Evolutionary conservation across 371 early-diverging fungal genomes (phyloP).

Genomic region (Syncephalastrum sp.): DNA sequence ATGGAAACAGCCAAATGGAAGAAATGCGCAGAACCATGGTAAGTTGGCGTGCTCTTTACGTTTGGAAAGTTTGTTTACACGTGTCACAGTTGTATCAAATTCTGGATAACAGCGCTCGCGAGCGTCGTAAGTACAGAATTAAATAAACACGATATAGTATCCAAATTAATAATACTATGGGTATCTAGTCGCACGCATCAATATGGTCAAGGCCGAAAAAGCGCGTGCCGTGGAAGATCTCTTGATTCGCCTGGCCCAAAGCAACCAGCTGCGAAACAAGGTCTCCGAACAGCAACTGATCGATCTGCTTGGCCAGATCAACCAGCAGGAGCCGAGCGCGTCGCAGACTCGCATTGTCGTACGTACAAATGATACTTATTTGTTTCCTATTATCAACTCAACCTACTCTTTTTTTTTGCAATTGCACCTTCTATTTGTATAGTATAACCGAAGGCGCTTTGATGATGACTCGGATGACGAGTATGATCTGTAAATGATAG

Average conservation of each 20-base stretch:
- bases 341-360: slow-evolving; percentile 80
- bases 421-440: slow-evolving; percentile 5
- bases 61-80: no score
- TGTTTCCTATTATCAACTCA: not conserved
- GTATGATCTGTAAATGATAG: slow-evolving; percentile 54
- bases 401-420: not conserved
- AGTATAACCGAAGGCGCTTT: slow-evolving; percentile 63
- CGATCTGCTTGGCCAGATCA: slow-evolving; percentile 83
- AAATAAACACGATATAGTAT: not conserved
- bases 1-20: slow-evolving; percentile 64
- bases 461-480: slow-evolving; percentile 72
- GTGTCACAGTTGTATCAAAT: slow-evolving; percentile 72
- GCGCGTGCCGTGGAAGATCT: slow-evolving; percentile 90
- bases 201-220: slow-evolving; percentile 88
- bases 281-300: slow-evolving; percentile 84
- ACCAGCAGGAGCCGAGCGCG: slow-evolving; percentile 59
- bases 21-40: slow-evolving; percentile 85
- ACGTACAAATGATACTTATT: slow-evolving; percentile 21
- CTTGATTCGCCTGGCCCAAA: slow-evolving; percentile 85
- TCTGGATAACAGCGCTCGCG: slow-evolving; percentile 82
- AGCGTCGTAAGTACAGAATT: slow-evolving; percentile 62
- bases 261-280: slow-evolving; percentile 79
- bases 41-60: slow-evolving; percentile 7
- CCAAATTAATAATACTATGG: not conserved
- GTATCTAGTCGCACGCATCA: slow-evolving; percentile 76